phyloP scores from a whole-genome alignment of 306 rosid species.

The Quercus cerris region DNA sequence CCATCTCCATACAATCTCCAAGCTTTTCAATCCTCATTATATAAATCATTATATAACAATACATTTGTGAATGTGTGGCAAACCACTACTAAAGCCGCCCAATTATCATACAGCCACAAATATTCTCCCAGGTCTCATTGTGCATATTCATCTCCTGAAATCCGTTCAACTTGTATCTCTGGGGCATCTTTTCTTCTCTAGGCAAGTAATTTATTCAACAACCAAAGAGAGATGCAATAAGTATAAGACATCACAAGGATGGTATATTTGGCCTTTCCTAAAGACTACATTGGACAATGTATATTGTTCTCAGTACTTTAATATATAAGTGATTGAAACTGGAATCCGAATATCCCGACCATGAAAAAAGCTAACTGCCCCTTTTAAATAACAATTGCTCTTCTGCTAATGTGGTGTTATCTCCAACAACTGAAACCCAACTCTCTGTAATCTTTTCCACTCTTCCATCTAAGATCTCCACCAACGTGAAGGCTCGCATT shows the following conservation, averaged over 20 bases:
- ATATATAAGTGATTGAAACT: constrained; percentile 10
- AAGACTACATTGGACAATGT: background rate
- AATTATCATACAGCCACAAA: no score
- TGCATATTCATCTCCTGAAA: background rate
- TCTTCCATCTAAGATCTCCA: constrained; percentile 53
- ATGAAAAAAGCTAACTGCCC: constrained; percentile 4
- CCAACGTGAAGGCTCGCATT: constrained; percentile 64
- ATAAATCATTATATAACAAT: no score
- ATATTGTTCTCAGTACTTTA: constrained; percentile 20
- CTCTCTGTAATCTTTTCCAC: constrained; percentile 62
- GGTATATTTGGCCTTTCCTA: background rate
- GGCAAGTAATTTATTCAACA: background rate
- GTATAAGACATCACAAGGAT: background rate
- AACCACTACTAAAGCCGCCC: no score
- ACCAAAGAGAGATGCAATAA: background rate
- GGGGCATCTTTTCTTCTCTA: background rate
- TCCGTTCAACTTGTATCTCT: background rate
- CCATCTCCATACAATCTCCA: no score
- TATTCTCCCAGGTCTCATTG: no score
- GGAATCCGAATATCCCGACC: background rate
- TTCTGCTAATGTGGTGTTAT: constrained; percentile 49
- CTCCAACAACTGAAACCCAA: constrained; percentile 76
- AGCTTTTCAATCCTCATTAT: no score
- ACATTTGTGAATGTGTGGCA: no score
- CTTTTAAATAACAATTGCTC: constrained; percentile 49